Evolutionary conservation across 257 asterid species (phyloP), one percentile per base, ranked within the genome.

Genomic region (Scutellaria minor): DNA sequence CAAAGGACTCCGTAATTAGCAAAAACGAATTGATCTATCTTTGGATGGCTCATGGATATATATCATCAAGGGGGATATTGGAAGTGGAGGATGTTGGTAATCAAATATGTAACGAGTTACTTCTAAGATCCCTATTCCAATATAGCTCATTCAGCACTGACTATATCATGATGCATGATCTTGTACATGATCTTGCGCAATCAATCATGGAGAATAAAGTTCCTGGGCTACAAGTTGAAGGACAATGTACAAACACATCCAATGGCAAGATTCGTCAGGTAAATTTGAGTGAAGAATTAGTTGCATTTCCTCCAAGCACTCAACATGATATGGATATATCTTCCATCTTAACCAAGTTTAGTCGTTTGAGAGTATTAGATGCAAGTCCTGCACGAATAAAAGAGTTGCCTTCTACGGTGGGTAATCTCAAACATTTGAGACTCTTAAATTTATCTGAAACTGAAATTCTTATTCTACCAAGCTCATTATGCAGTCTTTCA

Each of bases 101-200:
- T 64, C 69, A 69, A 45, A 47, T 81, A 64, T 81, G 72, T 67
- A 52, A 77, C 24, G 75, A 77, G 66, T 60, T 81, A 35, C 71
- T 57, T 54, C 7, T 77, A 54, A 80, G 75, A 66, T 76, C 80
- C 7, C 54, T 79, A 10, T 52, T 80, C 41, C 78, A 80, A 76
- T 64, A 53, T 7, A 44, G 13, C 4, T 24, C 27, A 24, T 24
- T 1, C 27, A 24, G 1, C 27, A 1, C 31, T 37, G 27, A 35
- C 11, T 3, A n/a, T 64, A 2, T 73, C 58, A 37, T 13, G 15
- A 76, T 80, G 78, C 84, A 80, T 6, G 84, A 76, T 45, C 84
- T 80, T 5, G 72, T 80, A 35, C 84, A 76, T 47, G 81, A 76
- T 77, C 76, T 80, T 4, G 84, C 84, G 13, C 53, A 54, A 27